Base-by-base conservation (phyloP, 345 rosid species). In the Citrus medica region DNA sequence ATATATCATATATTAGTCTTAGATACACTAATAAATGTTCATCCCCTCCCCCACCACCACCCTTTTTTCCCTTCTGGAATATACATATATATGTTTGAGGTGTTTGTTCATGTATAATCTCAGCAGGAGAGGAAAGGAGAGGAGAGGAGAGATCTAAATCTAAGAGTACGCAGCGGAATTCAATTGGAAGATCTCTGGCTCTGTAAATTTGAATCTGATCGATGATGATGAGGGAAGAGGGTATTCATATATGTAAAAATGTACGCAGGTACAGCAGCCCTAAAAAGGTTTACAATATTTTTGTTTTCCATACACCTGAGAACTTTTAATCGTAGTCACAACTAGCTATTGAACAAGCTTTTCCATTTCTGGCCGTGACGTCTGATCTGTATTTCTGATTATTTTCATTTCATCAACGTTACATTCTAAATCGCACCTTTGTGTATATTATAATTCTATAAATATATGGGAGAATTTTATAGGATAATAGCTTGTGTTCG, bases 241-340 rank as follows among this genome's bases (percentile, higher is more conserved):
- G 17, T 7, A 51, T 74, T 79, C 74, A 67, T 79, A 74, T 67
- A 73, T 25, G 27, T 14, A 46, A 48, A 59, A 69, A 13, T 13
- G 51, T 46, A 46, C 9, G 0, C 51, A 46, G 51, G 17, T 13
- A 46, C 51, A 12, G 51, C 62, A 58, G 55, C 56, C 69, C 2
- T 35, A 73, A 40, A 28, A 53, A 58, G 7, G 21, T 33, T 60
- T 60, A 25, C 14, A 28, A 21, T 16, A 21, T 25, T 38, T 42
- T 63, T 71, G 21, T 17, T 53, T 46, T 21, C 14, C 32, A n/a
- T 72, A 63, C 67, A 67, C 69, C 35, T 42, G 59, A 72, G 58
- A 67, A 66, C 56, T 42, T 28, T 58, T 70, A 66, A 72, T 12
- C 9, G 59, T 24, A 81, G 78, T 67, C 60, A 25, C 70, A 42